Conservation (phyloP, 176 grass and related monocot species). For the Carex kokanica region DNA sequence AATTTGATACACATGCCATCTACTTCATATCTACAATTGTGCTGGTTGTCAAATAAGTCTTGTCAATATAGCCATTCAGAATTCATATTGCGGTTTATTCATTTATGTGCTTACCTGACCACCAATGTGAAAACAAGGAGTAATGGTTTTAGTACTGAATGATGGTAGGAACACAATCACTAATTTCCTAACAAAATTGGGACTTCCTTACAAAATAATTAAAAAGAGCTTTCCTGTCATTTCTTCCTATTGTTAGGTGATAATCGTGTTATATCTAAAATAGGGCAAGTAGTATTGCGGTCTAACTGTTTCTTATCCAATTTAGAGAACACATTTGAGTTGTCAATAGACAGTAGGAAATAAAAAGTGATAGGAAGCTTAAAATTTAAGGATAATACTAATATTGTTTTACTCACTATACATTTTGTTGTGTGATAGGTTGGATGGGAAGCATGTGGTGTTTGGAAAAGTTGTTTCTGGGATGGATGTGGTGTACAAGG, state of each 20-base stretch:
- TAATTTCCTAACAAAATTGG: not conserved
- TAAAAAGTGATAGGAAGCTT: not conserved
- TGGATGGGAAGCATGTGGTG: conserved; percentile 96
- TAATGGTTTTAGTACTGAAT: not conserved
- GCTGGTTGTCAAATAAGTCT: not conserved
- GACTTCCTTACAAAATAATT: not conserved
- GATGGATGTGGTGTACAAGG: conserved; percentile 98
- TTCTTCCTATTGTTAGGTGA: not conserved
- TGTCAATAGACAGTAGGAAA: not conserved
- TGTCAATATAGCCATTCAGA: not conserved
- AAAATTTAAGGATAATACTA: not conserved
- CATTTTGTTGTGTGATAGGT: conserved; percentile 37
- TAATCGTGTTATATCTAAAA: not conserved
- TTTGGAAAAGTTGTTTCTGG: conserved; percentile 96
- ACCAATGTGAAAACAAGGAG: not conserved
- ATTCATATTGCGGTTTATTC: not conserved
- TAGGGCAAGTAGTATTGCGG: not conserved
- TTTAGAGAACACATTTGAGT: not conserved
- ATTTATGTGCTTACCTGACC: not conserved
- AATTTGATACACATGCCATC: not conserved
- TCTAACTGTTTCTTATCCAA: not conserved
- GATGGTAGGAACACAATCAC: not conserved
- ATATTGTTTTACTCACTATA: not conserved
- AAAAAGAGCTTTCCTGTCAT: not conserved
- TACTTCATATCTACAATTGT: not conserved